Conservation (phyloP, 495 filamentous ascomycete species). For the Tuber umbilicatum region DNA sequence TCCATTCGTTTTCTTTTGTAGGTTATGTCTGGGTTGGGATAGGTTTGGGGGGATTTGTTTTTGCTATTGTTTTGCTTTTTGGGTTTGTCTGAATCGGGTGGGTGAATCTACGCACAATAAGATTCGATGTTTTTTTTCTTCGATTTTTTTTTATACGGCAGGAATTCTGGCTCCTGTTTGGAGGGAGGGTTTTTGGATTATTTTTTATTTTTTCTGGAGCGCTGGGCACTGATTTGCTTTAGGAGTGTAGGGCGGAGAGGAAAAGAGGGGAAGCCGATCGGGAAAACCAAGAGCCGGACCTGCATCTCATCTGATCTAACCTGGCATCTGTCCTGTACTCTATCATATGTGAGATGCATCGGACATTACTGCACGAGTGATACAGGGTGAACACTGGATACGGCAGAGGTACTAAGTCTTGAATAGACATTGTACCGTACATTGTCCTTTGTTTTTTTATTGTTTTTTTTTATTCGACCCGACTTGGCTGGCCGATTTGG, state of each 20-base stretch:
- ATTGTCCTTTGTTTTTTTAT: not conserved
- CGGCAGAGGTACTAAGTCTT: not conserved
- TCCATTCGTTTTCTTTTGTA: not conserved
- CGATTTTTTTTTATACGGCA: not conserved
- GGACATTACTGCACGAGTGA: not conserved
- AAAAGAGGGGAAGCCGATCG: not conserved
- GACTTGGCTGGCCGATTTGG: not conserved
- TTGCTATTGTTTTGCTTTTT: not conserved
- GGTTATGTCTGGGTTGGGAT: not conserved
- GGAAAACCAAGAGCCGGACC: not conserved
- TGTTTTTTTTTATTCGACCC: not conserved
- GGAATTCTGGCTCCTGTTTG: not conserved
- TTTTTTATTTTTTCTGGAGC: not conserved
- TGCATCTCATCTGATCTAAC: constrained; percentile 3
- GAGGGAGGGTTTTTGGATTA: not conserved
- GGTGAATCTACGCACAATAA: not conserved
- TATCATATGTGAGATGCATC: not conserved
- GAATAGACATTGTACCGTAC: not conserved
- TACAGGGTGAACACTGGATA: not conserved
- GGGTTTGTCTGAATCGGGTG: not conserved
- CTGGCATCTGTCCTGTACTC: not conserved
- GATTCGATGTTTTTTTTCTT: not conserved
- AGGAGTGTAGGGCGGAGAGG: not conserved
- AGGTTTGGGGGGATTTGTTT: not conserved
- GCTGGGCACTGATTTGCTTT: not conserved